Base-by-base conservation (phyloP, 2,329 filamentous ascomycete species). In the Curvularia verruculosa region DNA sequence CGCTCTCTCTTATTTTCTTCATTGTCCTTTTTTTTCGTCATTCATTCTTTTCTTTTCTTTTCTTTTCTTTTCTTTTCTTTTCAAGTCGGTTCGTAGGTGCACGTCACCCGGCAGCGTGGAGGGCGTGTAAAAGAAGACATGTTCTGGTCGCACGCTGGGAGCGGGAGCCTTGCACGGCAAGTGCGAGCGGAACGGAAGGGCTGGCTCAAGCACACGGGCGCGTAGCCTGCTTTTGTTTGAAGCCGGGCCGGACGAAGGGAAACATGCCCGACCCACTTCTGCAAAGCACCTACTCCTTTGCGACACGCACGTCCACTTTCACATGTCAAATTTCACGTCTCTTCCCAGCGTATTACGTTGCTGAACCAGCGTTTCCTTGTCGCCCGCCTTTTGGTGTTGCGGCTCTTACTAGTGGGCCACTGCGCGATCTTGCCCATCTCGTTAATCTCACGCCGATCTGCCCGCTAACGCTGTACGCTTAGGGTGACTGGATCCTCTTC, bases 401-500 rank as follows among this genome's bases (percentile, higher is more conserved):
- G 70, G 69, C 71, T 75, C 69, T 71, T 57, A 29, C 43, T 37
- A 59, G 58, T 63, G 60, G 60, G 61, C 67, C 67, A 54, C 50
- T 59, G 53, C 61, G 48, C 56, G 8, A 52, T 52, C 46, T 56
- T 54, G 54, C 70, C 71, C 70, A 53, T 52, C 46, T 56, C 49
- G 55, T 69, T 70, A 68, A 71, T 73, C 68, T 70, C 50, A 31
- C 60, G 57, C 54, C 63, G 50, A 65, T 55, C 68, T 43, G 26
- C 46, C 56, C 40, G 63, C 77, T 78, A 66, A 76, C 69, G 49
- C n/a, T 60, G 59, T 64, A 60, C 64, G 60, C 57, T 62, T 78
- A 98, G 95, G 95, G 95, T 76, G 95, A 99, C 82, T 98, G 93
- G 92, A 97, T 99, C 77, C 91, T 99, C 76, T 99, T 99, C 85